A percentile compares a stretch with the other conserved stretches of the same genome.
Conservation (phyloP, 129 eudicot genomes). For the Glebionis coronaria region DNA sequence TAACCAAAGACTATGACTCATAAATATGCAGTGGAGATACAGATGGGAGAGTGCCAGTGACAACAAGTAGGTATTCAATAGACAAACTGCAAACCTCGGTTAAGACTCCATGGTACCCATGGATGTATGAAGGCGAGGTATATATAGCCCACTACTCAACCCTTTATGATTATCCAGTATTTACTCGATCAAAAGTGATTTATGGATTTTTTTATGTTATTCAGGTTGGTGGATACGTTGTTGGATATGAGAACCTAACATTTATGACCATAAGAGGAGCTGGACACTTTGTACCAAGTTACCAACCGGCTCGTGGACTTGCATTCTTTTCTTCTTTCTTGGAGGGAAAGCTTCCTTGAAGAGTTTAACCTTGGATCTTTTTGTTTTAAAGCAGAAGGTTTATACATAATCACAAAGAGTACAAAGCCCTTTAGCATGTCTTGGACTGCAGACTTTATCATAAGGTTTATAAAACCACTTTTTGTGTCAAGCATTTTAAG, state of each 20-base stretch:
- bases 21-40: constrained; percentile 51
- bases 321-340: constrained; percentile 42
- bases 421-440: too few species aligned
- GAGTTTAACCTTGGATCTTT: too few species aligned
- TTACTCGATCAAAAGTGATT: background rate
- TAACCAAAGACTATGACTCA: too few species aligned
- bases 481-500: too few species aligned
- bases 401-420: too few species aligned
- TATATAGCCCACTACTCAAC: background rate
- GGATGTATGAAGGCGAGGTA: constrained; percentile 58
- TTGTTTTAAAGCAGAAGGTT: too few species aligned
- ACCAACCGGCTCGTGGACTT: constrained; percentile 47
- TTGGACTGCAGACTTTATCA: too few species aligned
- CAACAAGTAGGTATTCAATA: constrained; percentile 43
- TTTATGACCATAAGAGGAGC: constrained; percentile 49
- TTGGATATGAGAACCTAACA: constrained; percentile 44
- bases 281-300: constrained; percentile 56
- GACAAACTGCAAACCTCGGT: constrained; percentile 38
- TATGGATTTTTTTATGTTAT: background rate
- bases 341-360: constrained; percentile 43
- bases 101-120: constrained; percentile 50
- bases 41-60: constrained; percentile 50
- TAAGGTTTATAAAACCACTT: too few species aligned
- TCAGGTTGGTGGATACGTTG: constrained; percentile 57
- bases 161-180: too few species aligned